Conservation (phyloP, 176 grass and related monocot genomes). For the Poa annua region DNA sequence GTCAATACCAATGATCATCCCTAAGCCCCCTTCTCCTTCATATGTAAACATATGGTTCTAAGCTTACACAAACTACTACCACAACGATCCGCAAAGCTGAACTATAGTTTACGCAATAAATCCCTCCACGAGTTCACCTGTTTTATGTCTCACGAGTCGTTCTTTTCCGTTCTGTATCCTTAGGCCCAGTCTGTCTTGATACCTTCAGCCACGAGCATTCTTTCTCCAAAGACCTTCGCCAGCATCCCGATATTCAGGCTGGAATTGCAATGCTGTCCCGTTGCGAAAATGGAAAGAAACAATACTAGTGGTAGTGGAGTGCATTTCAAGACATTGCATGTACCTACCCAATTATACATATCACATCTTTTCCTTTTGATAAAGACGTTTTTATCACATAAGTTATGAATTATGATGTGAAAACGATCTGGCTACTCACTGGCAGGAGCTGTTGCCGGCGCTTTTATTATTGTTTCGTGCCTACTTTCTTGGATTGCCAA, state of each 20-base stretch:
- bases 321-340: neutral
- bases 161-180: neutral
- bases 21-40: too few species aligned
- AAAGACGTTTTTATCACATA: neutral
- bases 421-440: conserved; percentile 12
- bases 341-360: neutral
- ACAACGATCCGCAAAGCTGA: neutral
- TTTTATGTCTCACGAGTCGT: neutral
- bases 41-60: neutral
- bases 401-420: neutral
- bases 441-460: neutral
- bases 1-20: conserved; percentile 5
- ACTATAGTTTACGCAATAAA: conserved; percentile 5
- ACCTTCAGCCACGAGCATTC: neutral
- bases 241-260: neutral
- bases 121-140: neutral
- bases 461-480: conserved; percentile 20
- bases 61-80: neutral
- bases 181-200: neutral
- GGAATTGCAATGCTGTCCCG: neutral
- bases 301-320: neutral
- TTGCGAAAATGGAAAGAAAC: neutral
- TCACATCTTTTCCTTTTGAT: conserved; percentile 3
- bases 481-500: neutral
- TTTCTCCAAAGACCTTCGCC: neutral